These are phyloP conservation scores for Pinus tabuliformis DNA, from an alignment of 75 land plant species.

Conservation along the genomic window DNA sequence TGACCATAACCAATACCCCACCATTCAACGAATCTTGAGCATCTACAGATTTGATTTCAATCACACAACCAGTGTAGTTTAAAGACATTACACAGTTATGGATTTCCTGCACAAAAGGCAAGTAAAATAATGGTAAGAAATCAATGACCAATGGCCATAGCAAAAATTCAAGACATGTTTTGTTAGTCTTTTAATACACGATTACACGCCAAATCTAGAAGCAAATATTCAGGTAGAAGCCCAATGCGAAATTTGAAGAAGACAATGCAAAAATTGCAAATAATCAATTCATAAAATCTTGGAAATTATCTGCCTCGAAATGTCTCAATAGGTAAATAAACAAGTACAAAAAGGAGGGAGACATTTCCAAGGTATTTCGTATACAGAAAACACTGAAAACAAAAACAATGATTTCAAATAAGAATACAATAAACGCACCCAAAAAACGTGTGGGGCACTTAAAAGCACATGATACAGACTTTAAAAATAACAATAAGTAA, in stretches of 20 bases:
- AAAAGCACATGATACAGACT: too few species aligned
- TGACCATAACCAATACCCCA: slow-evolving; percentile 70
- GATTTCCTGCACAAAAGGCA: slow-evolving; percentile 53
- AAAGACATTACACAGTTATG: slow-evolving; percentile 57
- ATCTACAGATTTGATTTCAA: slow-evolving; percentile 69
- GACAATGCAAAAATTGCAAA: not conserved
- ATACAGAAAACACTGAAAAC: too few species aligned
- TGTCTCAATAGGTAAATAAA: too few species aligned
- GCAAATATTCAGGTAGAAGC: not conserved
- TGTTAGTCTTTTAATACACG: not conserved
- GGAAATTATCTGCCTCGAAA: too few species aligned
- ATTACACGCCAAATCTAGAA: not conserved
- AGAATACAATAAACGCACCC: too few species aligned
- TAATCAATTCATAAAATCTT: not conserved
- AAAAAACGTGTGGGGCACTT: too few species aligned
- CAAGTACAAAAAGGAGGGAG: too few species aligned
- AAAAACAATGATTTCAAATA: too few species aligned
- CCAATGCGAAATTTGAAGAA: not conserved
- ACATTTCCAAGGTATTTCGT: too few species aligned
- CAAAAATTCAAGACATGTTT: not conserved
- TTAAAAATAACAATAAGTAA: too few species aligned
- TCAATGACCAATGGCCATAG: not conserved
- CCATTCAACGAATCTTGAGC: slow-evolving; percentile 63
- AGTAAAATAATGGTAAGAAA: not conserved
- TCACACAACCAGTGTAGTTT: slow-evolving; percentile 24